Percentiles rank a stretch among this genome's conserved stretches.
Conservation (phyloP, 305 asterid genomes). For the Fraxinus sp. region DNA sequence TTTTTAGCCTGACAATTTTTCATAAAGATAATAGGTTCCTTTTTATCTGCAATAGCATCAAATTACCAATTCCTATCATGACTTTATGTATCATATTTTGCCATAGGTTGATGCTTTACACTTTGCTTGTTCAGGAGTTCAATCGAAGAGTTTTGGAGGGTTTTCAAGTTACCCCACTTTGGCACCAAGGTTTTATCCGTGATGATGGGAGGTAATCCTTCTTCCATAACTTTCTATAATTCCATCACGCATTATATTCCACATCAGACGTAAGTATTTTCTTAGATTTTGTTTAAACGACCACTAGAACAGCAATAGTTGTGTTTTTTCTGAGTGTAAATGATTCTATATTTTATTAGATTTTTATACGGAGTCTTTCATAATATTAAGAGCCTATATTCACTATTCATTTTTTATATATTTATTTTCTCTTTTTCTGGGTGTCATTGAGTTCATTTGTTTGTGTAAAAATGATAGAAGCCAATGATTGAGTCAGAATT, state of each 20-base stretch:
- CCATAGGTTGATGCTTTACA: not conserved
- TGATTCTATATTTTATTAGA: not conserved
- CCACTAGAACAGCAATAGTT: not conserved
- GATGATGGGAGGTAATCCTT: slow-evolving; percentile 78
- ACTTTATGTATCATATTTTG: not conserved
- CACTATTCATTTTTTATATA: not conserved
- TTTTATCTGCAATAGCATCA: not conserved
- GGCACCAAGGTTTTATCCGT: slow-evolving; percentile 86
- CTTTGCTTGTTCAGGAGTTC: slow-evolving; percentile 64
- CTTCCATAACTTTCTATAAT: slow-evolving; percentile 1
- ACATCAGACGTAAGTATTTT: not conserved
- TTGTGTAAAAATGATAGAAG: not conserved
- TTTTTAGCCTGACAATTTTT: not conserved
- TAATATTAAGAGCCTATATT: not conserved
- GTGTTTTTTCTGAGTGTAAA: not conserved
- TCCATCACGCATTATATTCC: slow-evolving; percentile 2
- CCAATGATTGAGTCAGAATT: not conserved
- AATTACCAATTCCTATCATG: not conserved
- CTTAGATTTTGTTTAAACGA: not conserved
- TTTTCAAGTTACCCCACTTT: slow-evolving; percentile 92
- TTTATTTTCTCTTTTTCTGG: not conserved
- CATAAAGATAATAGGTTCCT: not conserved
- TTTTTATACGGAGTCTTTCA: not conserved
- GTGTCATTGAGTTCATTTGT: not conserved
- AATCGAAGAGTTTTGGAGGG: slow-evolving; percentile 75